Conservation (phyloP, 768 basidiomycete species). For the Lactifluus pinguis region DNA sequence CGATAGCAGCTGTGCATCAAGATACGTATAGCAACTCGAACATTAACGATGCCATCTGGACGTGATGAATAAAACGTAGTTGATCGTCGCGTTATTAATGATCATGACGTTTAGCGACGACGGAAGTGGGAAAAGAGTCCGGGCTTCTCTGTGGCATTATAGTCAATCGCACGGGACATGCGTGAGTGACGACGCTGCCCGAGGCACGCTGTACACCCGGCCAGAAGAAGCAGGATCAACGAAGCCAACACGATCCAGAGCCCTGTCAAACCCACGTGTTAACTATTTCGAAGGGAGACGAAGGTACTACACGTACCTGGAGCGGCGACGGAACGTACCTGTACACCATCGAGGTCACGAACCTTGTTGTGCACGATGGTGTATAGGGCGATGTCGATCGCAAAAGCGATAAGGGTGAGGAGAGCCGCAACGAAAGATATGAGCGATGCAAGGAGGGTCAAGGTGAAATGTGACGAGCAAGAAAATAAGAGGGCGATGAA, state of each 20-base stretch:
- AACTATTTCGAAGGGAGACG: background rate
- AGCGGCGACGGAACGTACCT: conserved; percentile 43
- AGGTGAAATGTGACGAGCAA: conserved; percentile 46
- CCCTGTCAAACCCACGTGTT: background rate
- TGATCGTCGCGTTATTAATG: background rate
- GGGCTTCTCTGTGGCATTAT: background rate
- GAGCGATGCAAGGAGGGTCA: conserved; percentile 37
- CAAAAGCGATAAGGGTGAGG: conserved; percentile 63
- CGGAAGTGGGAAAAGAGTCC: conserved; percentile 1
- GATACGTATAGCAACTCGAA: background rate
- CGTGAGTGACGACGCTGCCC: conserved; percentile 15
- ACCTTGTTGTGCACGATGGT: conserved; percentile 52
- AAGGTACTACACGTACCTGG: conserved; percentile 43
- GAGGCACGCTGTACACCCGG: conserved; percentile 4
- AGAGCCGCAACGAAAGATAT: conserved; percentile 58
- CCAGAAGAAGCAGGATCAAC: conserved; percentile 14
- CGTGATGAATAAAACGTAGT: background rate
- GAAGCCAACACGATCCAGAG: conserved; percentile 16
- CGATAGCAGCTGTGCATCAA: background rate
- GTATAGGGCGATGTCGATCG: conserved; percentile 68
- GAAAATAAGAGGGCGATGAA: conserved; percentile 57
- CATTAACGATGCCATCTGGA: background rate
- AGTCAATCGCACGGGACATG: conserved; percentile 10
- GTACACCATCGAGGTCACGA: conserved; percentile 36
- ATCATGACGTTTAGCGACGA: background rate